Percentiles rank a stretch among this genome's conserved stretches.
These are phyloP conservation scores for Coemansia furcata DNA, from an alignment of 192 early-diverging fungal species.

Conservation along the genomic window DNA sequence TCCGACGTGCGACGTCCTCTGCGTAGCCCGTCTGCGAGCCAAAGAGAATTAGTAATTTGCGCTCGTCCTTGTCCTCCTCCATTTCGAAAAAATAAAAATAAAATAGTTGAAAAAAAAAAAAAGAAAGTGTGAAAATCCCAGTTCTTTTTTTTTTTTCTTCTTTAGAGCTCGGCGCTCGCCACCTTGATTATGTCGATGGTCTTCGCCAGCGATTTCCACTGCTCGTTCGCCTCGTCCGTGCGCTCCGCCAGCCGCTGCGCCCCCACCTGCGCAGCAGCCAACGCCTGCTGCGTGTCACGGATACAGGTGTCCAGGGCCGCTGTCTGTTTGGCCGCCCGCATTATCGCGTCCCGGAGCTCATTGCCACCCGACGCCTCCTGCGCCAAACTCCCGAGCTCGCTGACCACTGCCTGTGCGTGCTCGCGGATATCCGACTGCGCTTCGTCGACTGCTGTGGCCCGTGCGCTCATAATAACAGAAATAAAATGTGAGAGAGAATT, in stretches of 20 bases:
- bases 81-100: neutral
- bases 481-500: neutral
- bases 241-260: slow-evolving; percentile 15
- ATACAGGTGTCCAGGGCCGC: slow-evolving; percentile 32
- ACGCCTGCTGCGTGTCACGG: slow-evolving; percentile 39
- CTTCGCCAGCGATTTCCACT: slow-evolving; percentile 34
- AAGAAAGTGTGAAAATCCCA: too few relatives aligned
- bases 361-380: slow-evolving; percentile 47
- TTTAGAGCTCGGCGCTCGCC: slow-evolving; percentile 28
- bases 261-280: slow-evolving; percentile 11
- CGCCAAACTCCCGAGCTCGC: slow-evolving; percentile 29
- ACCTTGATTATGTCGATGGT: slow-evolving; percentile 43
- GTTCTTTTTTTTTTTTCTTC: too few relatives aligned
- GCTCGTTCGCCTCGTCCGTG: slow-evolving; percentile 34
- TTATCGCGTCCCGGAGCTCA: slow-evolving; percentile 38
- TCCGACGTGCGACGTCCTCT: slow-evolving; percentile 83
- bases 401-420: slow-evolving; percentile 36
- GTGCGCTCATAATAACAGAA: neutral
- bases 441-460: slow-evolving; percentile 38
- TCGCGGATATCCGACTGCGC: slow-evolving; percentile 42
- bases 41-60: slow-evolving; percentile 73
- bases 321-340: slow-evolving; percentile 33
- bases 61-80: slow-evolving; percentile 18
- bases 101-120: neutral
- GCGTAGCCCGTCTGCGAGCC: slow-evolving; percentile 93